Percentiles rank a stretch among this genome's conserved stretches.
Evolutionary conservation across 192 early-diverging fungal genomes (phyloP).

Genomic region (Linnemannia exigua): DNA sequence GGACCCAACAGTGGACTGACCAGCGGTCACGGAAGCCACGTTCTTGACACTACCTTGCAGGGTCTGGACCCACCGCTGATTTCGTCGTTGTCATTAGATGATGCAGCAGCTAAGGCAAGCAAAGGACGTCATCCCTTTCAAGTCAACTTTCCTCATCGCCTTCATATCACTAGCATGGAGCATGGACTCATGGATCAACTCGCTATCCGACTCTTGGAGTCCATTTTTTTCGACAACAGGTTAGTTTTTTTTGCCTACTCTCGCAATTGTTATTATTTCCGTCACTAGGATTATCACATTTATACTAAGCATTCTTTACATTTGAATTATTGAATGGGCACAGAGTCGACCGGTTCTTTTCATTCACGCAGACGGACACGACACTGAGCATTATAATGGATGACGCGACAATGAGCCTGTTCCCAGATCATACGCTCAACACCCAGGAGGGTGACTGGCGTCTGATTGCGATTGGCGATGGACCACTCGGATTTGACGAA

Average conservation of each 20-base stretch:
- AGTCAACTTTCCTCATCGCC: conserved; percentile 26
- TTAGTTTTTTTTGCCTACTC: not conserved
- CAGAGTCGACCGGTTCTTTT: conserved; percentile 49
- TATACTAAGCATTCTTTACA: not conserved
- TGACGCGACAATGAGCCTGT: conserved; percentile 33
- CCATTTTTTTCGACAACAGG: conserved; percentile 56
- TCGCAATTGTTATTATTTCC: not conserved
- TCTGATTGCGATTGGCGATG: conserved; percentile 49
- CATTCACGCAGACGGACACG: conserved; percentile 51
- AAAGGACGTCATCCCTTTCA: conserved; percentile 12
- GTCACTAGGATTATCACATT: not conserved
- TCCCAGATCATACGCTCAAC: conserved; percentile 55
- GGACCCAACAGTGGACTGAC: conserved; percentile 33
- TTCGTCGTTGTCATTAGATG: conserved; percentile 31
- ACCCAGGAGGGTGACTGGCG: conserved; percentile 51
- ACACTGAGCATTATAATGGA: conserved; percentile 57
- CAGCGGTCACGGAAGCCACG: conserved; percentile 45
- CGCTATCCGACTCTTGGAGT: conserved; percentile 44
- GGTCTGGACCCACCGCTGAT: conserved; percentile 38
- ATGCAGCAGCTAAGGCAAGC: not conserved
- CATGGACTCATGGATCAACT: conserved; percentile 46
- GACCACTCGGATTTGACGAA: conserved; percentile 44
- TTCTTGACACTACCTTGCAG: conserved; percentile 19
- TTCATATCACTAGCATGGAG: conserved; percentile 54
- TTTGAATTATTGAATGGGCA: not conserved